Base-by-base conservation (phyloP, 1,284 basidiomycete genomes). In the Trichosporon asahii region DNA sequence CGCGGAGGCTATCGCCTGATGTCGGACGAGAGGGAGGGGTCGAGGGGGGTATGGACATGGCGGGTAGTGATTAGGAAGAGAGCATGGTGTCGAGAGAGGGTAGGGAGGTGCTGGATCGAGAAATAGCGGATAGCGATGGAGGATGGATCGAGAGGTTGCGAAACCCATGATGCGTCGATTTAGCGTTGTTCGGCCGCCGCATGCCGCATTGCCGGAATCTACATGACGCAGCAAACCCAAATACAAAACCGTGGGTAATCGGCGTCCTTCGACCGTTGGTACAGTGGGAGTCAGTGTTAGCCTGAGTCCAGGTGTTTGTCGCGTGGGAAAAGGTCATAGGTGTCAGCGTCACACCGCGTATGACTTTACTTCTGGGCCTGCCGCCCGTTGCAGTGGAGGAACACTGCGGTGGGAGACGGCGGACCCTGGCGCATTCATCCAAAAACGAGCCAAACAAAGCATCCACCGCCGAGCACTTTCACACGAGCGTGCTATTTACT, bases 401-500 rank as follows among this genome's bases (percentile, higher is more conserved):
- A n/a, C n/a, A n/a, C n/a, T n/a, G n/a, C n/a, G n/a, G n/a, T n/a
- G n/a, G n/a, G n/a, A n/a, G n/a, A n/a, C n/a, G n/a, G 12, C 18
- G 8, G 57, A 8, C 57, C 57, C 57, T 61, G 57, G 57, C 4
- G 29, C 29, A n/a, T 61, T 61, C 57, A 61, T 18, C 27, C 57
- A 18, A 61, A 57, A 61, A 61, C n/a, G 68, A 71, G 67, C 67
- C 67, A 71, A 71, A 71, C 67, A 67, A 70, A 31, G 27, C 57
- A 31, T 61, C 29, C 18, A 31, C 12, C 12, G 11, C 29, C 27
- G 55, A 31, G 11, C 14, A 27, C 27, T 31, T 61, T 61, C 57
- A 61, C 57, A 61, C 57, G 27, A 61, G 57, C 15, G 57, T 33
- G 49, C 57, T n/a, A 33, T 33, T 60, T 61, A 31, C 57, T 61